phyloP scores from a whole-genome alignment of 192 early-diverging fungal species.

The Coemansia sp. region DNA sequence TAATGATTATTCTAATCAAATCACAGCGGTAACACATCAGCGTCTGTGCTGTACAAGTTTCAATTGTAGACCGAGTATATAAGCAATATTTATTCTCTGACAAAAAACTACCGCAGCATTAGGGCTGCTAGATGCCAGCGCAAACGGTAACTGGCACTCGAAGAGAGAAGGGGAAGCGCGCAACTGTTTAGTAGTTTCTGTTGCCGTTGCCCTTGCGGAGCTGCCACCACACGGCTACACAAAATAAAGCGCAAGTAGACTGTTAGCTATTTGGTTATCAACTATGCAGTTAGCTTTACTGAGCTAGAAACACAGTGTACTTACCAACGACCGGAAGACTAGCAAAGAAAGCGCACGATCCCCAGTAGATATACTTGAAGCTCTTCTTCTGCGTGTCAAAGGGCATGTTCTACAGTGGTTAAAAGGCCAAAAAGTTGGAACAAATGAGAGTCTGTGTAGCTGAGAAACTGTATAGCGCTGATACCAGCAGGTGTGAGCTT shows the following conservation, averaged over 20 bases:
- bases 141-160: background rate
- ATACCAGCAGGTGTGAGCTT: too few species aligned
- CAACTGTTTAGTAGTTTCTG: constrained; percentile 36
- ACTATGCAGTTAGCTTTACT: background rate
- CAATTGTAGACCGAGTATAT: too few species aligned
- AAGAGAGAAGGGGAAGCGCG: too few species aligned
- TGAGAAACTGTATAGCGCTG: background rate
- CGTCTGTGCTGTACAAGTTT: too few species aligned
- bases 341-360: constrained; percentile 34
- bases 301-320: background rate
- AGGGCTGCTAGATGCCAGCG: background rate
- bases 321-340: constrained; percentile 39
- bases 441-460: background rate
- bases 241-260: background rate
- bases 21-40: background rate
- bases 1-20: background rate
- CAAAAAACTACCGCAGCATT: background rate
- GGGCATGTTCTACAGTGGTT: constrained; percentile 42
- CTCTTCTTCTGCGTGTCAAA: constrained; percentile 47
- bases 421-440: background rate
- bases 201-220: constrained; percentile 52
- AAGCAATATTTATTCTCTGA: background rate
- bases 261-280: background rate
- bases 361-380: constrained; percentile 54
- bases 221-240: constrained; percentile 53